phyloP scores from a whole-genome alignment of 2,329 filamentous ascomycete genomes.

The Colletotrichum salicis region DNA sequence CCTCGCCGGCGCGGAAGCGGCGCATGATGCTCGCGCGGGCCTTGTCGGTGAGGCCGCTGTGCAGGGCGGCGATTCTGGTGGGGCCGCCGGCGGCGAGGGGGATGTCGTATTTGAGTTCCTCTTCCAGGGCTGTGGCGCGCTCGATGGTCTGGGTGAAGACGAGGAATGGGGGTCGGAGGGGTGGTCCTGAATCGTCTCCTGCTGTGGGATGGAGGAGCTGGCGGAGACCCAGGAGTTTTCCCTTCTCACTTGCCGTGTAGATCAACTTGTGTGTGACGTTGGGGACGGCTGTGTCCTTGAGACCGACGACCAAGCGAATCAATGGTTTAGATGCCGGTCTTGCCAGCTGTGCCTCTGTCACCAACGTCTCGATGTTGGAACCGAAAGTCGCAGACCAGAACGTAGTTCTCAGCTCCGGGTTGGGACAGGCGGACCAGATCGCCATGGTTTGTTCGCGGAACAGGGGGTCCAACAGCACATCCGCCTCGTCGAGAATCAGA shows the following conservation, averaged over 20 bases:
- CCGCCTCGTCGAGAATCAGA: slow-evolving; percentile 91
- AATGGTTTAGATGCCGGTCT: slow-evolving; percentile 61
- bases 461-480: slow-evolving; percentile 89
- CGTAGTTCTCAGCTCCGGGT: slow-evolving; percentile 75
- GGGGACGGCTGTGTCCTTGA: slow-evolving; percentile 95
- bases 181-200: slow-evolving; percentile 63
- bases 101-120: slow-evolving; percentile 94
- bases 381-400: slow-evolving; percentile 98
- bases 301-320: slow-evolving; percentile 88
- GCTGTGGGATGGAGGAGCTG: slow-evolving; percentile 85
- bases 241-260: slow-evolving; percentile 92
- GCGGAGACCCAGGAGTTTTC: slow-evolving; percentile 90
- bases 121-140: slow-evolving; percentile 85
- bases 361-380: slow-evolving; percentile 86
- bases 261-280: slow-evolving; percentile 89
- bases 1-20: slow-evolving; percentile 87
- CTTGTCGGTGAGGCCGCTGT: slow-evolving; percentile 83
- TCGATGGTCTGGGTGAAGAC: slow-evolving; percentile 98
- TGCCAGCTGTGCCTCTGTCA: slow-evolving; percentile 72
- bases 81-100: slow-evolving; percentile 87
- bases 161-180: slow-evolving; percentile 86
- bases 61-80: slow-evolving; percentile 86
- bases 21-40: slow-evolving; percentile 85
- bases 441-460: slow-evolving; percentile 89
- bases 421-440: slow-evolving; percentile 84